phyloP scores from a whole-genome alignment of 169 alveolate species.

The Eimeria maxima region DNA sequence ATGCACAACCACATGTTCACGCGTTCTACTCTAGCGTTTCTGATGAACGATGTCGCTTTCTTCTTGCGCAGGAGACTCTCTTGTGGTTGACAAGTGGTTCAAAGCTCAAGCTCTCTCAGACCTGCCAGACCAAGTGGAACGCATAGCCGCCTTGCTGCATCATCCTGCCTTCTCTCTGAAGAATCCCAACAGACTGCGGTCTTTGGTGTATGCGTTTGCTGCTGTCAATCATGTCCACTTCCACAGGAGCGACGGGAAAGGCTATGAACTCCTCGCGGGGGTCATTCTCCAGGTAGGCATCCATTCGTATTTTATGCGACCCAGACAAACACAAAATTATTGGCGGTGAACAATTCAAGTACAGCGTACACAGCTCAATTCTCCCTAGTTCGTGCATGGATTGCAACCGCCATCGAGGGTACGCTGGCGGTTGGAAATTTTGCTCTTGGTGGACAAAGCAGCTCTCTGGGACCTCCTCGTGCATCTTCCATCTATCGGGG shows the following conservation, averaged over 20 bases:
- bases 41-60: background rate
- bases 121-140: slow-evolving; percentile 78
- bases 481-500: background rate
- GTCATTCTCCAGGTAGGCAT: slow-evolving; percentile 41
- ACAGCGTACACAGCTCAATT: too few relatives aligned
- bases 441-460: background rate
- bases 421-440: background rate
- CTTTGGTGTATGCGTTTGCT: slow-evolving; percentile 33
- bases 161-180: slow-evolving; percentile 79
- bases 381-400: too few relatives aligned
- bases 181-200: slow-evolving; percentile 84
- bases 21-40: background rate
- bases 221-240: slow-evolving; percentile 39
- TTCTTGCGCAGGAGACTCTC: slow-evolving; percentile 73
- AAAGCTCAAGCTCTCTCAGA: slow-evolving; percentile 83
- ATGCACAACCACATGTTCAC: background rate
- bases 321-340: background rate
- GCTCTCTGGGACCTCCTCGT: background rate
- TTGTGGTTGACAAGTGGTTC: slow-evolving; percentile 82
- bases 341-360: too few relatives aligned
- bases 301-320: background rate
- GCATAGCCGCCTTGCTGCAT: slow-evolving; percentile 61
- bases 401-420: background rate
- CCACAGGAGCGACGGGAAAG: slow-evolving; percentile 81
- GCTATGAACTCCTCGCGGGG: slow-evolving; percentile 83